These are phyloP conservation scores for Crataegus laevigata DNA, from an alignment of 306 rosid genomes.

Conservation along the genomic window DNA sequence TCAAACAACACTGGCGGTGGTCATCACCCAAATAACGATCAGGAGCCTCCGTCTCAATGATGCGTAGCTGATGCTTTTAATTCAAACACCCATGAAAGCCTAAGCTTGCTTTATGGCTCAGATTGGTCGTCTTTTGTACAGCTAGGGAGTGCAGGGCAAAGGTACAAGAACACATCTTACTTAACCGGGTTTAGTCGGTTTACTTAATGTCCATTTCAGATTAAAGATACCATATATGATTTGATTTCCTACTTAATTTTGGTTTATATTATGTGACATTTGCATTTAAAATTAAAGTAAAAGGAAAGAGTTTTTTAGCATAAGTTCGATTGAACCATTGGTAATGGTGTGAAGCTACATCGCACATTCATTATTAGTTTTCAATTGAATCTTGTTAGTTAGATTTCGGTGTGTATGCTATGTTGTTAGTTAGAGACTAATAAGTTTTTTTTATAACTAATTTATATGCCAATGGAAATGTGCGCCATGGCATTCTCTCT, in stretches of 20 bases:
- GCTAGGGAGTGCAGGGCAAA: not conserved
- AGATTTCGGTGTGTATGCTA: not conserved
- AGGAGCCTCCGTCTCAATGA: slow-evolving; percentile 40
- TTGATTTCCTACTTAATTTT: not conserved
- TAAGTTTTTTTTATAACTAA: not conserved
- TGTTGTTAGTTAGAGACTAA: not conserved
- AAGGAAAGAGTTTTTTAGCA: not conserved
- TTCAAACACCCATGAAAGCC: not conserved
- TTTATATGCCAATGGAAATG: not conserved
- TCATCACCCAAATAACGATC: slow-evolving; percentile 21
- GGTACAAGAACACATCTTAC: not conserved
- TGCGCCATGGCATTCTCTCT: not conserved
- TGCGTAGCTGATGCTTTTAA: not conserved
- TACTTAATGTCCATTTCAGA: not conserved
- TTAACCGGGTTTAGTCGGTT: not conserved
- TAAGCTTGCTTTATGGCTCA: not conserved
- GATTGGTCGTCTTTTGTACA: not conserved
- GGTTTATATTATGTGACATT: not conserved
- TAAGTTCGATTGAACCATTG: not conserved
- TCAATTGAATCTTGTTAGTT: not conserved
- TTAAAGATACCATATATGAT: not conserved
- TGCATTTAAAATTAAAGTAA: not conserved
- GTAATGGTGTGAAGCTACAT: not conserved
- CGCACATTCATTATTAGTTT: not conserved
- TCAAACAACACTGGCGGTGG: slow-evolving; percentile 17